Evolutionary conservation across 2,329 filamentous ascomycete genomes (phyloP).

Genomic region (Phialocephala sp.): DNA sequence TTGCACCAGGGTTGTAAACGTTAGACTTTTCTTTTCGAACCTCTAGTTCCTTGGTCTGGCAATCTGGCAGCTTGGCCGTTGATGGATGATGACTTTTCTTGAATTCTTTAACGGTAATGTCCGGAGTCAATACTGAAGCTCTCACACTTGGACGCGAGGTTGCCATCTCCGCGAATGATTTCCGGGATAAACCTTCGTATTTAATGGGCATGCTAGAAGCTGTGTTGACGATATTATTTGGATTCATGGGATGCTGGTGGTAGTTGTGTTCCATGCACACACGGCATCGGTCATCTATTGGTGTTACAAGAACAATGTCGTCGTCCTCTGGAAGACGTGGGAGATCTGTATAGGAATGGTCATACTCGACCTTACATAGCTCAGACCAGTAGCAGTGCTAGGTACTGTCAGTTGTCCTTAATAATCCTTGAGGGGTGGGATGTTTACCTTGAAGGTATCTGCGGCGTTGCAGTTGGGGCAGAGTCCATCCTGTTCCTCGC

Average conservation of each 20-base stretch:
- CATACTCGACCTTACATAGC: not conserved
- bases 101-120: not conserved
- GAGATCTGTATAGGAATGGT: not conserved
- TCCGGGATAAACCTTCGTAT: not conserved
- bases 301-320: not conserved
- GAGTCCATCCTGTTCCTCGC: not conserved
- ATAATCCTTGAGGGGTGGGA: not conserved
- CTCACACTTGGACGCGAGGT: not conserved
- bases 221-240: not conserved
- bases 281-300: not conserved
- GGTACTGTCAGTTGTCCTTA: not conserved
- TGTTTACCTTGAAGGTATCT: not conserved
- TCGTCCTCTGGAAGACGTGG: not conserved
- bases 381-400: conserved; percentile 1
- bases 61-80: not conserved
- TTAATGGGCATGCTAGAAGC: not conserved
- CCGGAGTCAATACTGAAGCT: not conserved
- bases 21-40: not conserved
- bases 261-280: not conserved
- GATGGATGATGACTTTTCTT: not conserved
- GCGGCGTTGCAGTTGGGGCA: conserved; percentile 2
- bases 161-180: not conserved
- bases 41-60: not conserved
- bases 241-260: not conserved
- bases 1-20: not conserved